phyloP scores from a whole-genome alignment of 2,329 filamentous ascomycete species.

The Tolypocladium nubicola region DNA sequence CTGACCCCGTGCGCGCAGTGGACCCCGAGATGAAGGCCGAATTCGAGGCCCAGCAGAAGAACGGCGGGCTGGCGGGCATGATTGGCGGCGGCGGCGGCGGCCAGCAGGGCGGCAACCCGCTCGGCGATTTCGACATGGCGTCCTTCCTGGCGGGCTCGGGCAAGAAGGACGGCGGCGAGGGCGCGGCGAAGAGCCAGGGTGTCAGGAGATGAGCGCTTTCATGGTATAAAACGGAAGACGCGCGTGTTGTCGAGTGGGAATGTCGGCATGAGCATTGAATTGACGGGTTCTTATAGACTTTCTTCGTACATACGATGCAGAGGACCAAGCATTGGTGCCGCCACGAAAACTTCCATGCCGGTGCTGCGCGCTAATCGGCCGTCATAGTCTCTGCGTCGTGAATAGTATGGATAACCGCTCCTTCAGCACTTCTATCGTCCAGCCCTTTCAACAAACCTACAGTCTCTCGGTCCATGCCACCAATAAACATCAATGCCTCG shows the following conservation, averaged over 20 bases:
- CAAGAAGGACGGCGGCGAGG: conserved; percentile 27
- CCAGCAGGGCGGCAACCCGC: conserved; percentile 26
- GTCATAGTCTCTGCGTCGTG: neutral
- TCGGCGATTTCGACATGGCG: conserved; percentile 51
- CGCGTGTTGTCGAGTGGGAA: neutral
- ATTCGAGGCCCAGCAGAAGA: conserved; percentile 82
- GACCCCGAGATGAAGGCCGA: conserved; percentile 92
- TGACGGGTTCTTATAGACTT: neutral
- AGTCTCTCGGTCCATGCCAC: neutral
- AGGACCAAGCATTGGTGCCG: neutral
- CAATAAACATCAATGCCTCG: neutral
- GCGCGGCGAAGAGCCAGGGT: conserved; percentile 27
- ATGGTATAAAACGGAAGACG: neutral
- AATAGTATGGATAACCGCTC: neutral
- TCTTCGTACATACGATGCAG: neutral
- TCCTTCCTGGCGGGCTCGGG: conserved; percentile 49
- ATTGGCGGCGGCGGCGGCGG: conserved; percentile 26
- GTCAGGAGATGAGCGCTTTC: conserved; percentile 19
- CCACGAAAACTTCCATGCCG: neutral
- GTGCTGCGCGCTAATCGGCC: neutral
- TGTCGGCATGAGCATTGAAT: neutral
- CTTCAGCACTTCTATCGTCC: neutral
- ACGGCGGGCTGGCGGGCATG: conserved; percentile 53
- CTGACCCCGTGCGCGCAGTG: conserved; percentile 46
- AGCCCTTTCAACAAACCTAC: neutral